Evolutionary conservation across 1,284 basidiomycete genomes (phyloP).

Genomic region (Anthracocystis panici-leucophaei): DNA sequence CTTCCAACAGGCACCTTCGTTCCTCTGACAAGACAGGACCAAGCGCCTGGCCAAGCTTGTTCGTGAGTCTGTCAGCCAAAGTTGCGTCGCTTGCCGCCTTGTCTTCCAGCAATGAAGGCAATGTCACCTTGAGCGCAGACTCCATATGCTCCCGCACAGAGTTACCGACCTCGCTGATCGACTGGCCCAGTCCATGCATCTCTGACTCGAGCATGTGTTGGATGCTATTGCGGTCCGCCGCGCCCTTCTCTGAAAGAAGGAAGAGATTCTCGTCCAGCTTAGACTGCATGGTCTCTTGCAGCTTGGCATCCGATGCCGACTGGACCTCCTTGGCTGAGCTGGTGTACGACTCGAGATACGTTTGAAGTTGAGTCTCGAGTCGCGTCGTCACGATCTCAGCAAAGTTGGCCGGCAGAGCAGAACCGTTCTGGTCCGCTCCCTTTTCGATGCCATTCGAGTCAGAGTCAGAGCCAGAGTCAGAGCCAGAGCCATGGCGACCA

Average conservation of each 20-base stretch:
- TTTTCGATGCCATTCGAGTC: neutral
- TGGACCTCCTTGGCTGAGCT: constrained; percentile 8
- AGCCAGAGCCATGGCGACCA: neutral
- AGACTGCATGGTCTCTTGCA: constrained; percentile 25
- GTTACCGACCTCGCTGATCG: constrained; percentile 23
- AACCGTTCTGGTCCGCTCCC: neutral
- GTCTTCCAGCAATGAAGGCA: constrained; percentile 48
- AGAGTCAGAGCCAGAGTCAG: too few relatives aligned
- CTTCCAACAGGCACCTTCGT: constrained; percentile 28
- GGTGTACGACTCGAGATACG: constrained; percentile 18
- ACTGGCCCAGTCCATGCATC: constrained; percentile 23
- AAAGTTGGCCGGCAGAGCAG: constrained; percentile 7
- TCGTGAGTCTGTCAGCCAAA: constrained; percentile 26
- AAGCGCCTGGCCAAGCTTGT: constrained; percentile 29
- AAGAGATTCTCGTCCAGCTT: constrained; percentile 51
- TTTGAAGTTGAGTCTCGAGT: constrained; percentile 8
- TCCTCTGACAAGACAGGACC: constrained; percentile 35
- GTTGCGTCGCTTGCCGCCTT: constrained; percentile 13
- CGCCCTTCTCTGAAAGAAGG: constrained; percentile 37
- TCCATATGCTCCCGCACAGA: constrained; percentile 31
- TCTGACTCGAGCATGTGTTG: constrained; percentile 38
- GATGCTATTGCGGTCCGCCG: constrained; percentile 34
- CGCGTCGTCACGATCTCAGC: constrained; percentile 21
- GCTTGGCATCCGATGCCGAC: constrained; percentile 8
- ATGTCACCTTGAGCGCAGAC: constrained; percentile 33